Base-by-base conservation (phyloP, 2,329 filamentous ascomycete genomes). In the Orbilia blumenaviensis region DNA sequence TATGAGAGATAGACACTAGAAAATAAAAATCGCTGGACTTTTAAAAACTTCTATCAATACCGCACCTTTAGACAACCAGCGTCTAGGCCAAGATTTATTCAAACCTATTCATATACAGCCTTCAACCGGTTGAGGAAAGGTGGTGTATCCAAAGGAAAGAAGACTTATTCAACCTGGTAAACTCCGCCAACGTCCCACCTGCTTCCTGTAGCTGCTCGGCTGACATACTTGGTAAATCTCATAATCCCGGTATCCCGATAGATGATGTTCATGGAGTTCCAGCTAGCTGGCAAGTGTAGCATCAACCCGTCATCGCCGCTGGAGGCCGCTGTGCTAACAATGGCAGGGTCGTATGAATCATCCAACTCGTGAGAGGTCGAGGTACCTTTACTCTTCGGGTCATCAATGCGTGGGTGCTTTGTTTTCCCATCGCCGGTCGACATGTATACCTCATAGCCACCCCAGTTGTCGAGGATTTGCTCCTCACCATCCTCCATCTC, bases 211-310 rank as follows among this genome's bases (percentile, higher is more conserved):
- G 95, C 95, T 60, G 87, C 88, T 74, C 86, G 86, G 83, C 91
- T 96, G 21, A 99, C 91, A 82, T 98, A 99, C 85, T 98, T 99
- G 81, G 98, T 93, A 82, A 99, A 99, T 82, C 92, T 90, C 81
- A 99, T 86, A 12, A 91, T 91, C 12, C 92, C 94, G 79, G 88
- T 89, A 82, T 99, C 95, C 71, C 95, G 88, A 79, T 98, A 85
- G 32, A 98, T 95, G 78, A 99, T 89, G 78, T 91, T 93, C 85
- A 99, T 86, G 78, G 91, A 92, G 83, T 98, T 98, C 95, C 95
- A 99, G 6, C 85, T 85, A 1, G 90, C 89, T 0, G 89, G 86
- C 80, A 89, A 90, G 52, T 87, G 89, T 81, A 92, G 91, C 34
- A 92, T 83, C 61, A 92, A 88, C 0, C 89, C 89, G 79, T 91